Evolutionary conservation across 2,329 filamentous ascomycete species (phyloP).

Genomic region (Aureobasidium sp.): DNA sequence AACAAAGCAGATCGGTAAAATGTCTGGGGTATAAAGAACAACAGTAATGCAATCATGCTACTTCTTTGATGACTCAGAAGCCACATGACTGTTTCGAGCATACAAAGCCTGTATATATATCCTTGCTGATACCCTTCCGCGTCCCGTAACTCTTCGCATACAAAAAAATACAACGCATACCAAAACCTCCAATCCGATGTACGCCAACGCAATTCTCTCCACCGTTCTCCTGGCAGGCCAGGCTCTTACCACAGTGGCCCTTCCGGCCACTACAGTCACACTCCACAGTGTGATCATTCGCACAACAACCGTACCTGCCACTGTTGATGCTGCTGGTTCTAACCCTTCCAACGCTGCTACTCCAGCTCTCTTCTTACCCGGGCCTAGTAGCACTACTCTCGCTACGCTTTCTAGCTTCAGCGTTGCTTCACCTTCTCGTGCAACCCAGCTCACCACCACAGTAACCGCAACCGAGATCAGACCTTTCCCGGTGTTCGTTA

Average conservation of each 20-base stretch:
- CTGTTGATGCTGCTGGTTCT: not conserved
- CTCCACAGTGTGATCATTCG: constrained; percentile 4
- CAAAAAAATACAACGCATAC: not conserved
- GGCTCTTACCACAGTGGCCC: not conserved
- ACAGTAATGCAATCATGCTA: too few species aligned
- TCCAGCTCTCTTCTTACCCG: not conserved
- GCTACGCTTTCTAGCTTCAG: not conserved
- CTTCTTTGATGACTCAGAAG: too few species aligned
- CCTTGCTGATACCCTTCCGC: not conserved
- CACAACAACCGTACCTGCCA: not conserved
- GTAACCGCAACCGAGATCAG: not conserved
- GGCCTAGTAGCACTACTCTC: too few species aligned
- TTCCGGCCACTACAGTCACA: constrained; percentile 4
- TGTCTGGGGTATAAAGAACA: too few species aligned
- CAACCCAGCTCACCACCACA: not conserved
- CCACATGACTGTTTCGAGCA: too few species aligned
- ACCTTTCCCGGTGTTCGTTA: not conserved
- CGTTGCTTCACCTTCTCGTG: not conserved
- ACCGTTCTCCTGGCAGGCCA: constrained; percentile 12
- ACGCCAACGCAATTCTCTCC: not conserved
- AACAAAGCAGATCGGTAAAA: too few species aligned
- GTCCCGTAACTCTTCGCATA: not conserved
- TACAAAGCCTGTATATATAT: too few species aligned
- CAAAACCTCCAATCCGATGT: not conserved
- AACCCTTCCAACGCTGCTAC: not conserved